phyloP scores from a whole-genome alignment of 768 basidiomycete species.

The Mycena filopes region DNA sequence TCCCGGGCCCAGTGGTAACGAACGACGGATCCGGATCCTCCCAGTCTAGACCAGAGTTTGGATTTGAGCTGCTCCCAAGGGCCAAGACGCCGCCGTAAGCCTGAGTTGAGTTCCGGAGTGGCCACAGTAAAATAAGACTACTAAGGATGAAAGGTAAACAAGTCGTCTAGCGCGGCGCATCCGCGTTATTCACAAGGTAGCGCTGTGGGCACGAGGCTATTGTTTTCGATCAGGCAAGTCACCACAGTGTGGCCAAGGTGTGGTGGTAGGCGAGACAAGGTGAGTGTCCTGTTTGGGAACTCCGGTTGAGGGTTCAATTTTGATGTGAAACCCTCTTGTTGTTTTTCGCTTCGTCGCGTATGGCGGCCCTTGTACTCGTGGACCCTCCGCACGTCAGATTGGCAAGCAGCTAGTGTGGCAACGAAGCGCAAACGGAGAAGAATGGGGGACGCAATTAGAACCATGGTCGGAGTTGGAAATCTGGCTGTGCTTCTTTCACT shows the following conservation, averaged over 20 bases:
- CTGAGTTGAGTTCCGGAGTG: slow-evolving; percentile 16
- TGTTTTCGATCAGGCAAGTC: slow-evolving; percentile 3
- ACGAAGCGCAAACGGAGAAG: slow-evolving; percentile 11
- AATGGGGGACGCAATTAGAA: slow-evolving; percentile 25
- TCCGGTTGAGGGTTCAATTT: neutral
- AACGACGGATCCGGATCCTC: slow-evolving; percentile 1
- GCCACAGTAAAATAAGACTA: too few relatives aligned
- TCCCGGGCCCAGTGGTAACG: too few relatives aligned
- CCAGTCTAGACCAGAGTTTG: neutral
- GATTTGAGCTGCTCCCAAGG: too few relatives aligned
- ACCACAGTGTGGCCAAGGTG: slow-evolving; percentile 1
- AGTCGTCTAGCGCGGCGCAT: neutral
- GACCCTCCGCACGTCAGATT: slow-evolving; percentile 11
- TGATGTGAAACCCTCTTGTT: slow-evolving; percentile 5
- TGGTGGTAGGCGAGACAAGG: neutral
- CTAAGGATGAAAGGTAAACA: slow-evolving; percentile 18
- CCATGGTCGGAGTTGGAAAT: slow-evolving; percentile 13
- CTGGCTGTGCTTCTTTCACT: slow-evolving; percentile 23
- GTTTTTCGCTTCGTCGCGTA: neutral
- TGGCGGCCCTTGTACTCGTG: slow-evolving; percentile 13
- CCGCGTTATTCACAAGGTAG: neutral
- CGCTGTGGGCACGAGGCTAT: slow-evolving; percentile 19
- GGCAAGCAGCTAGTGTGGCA: slow-evolving; percentile 2
- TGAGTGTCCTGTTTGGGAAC: neutral
- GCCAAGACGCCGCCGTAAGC: too few relatives aligned